Evolutionary conservation across 2,329 filamentous ascomycete species (phyloP), one percentile per base, ranked within the genome.

Genomic region (Calonectria henricotiae): DNA sequence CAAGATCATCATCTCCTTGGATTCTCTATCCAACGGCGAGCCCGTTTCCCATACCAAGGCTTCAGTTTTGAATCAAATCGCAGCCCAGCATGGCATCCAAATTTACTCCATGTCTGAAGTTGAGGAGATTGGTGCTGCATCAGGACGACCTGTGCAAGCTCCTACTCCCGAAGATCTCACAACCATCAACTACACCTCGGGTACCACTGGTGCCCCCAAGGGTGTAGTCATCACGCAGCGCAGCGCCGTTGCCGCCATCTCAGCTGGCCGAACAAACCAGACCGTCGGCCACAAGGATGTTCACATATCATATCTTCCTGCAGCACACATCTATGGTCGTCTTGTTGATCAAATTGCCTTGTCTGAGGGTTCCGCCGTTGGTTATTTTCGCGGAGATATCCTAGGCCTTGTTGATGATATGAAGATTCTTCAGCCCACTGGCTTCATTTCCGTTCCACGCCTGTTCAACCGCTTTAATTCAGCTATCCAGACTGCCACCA

Each of bases 301-400:
- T 3, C 86, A 92, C 75, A 89, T 94, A 68, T 98, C 96, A 0
- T 99, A 98, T 83, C 89, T 99, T 62, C 96, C 96, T 0, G 85
- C 98, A 44, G 96, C 96, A 11, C 96, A 99, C 81, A 98, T 99
- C 77, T 98, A 94, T 82, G 93, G 95, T 74, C 92, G 96, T 66
- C 87, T 98, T 75, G 86, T 91, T 46, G 96, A 99, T 80, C 93
- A 97, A 80, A 86, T 87, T 4, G 89, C 90, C 15, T 86, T 98
- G 17, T 90, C 92, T 77, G 87, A 89, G 63, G 95, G 94, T 65
- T 90, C 89, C 39, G 85, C 90, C 9, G 91, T 98, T 76, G 96
- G 96, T 13, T 99, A 96, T 83, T 99, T 98, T 89, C 94, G 96
- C 76, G 96, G 96, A 65, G 94, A 98, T 79, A 92, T 98, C 72